Evolutionary conservation across 495 filamentous ascomycete species (phyloP), one percentile per base, ranked within the genome.

Genomic region (Penicillium roqueforti): DNA sequence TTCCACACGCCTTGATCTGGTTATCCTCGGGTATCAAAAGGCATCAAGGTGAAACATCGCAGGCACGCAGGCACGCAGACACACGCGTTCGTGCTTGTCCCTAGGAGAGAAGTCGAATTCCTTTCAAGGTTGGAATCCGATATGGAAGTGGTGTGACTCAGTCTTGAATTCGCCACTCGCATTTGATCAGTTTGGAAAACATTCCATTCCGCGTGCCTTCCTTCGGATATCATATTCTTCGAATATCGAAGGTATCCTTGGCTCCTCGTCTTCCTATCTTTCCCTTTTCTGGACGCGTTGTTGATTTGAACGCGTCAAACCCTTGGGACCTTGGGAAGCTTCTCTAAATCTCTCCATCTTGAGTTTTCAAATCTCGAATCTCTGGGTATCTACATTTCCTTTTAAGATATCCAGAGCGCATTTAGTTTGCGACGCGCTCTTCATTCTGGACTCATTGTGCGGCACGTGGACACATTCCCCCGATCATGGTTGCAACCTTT

Each of bases 401-500:
- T 10, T n/a, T 34, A 32, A 32, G 29, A 34, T 34, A 28, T 44
- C 13, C 14, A 38, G 16, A 19, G 26, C 42, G 16, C 22, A 23
- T 32, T 37, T 19, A 23, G 29, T 40, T 34, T 26, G 29, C 29
- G 28, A 55, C 53, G 18, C 45, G 26, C 45, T 47, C 56, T 31
- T 58, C 51, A 58, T 65, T 64, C 53, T 62, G 40, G 37, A 51
- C 46, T 57, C 56, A 46, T 58, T 59, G 50, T 44, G 47, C 55
- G 36, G 47, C 49, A 55, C 43, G 14, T 50, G 45, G 39, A 61
- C 62, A 58, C 61, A 65, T 65, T 62, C 59, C 53, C 20, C 46
- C 46, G 46, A 67, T 61, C 55, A 80, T 81, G 77, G 77, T 79
- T 55, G 76, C 72, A 43, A 78, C 77, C 40, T 78, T 75, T 59